Evolutionary conservation across 805 yeast species (phyloP).

Genomic region (Wickerhamomyces hampshirensis): DNA sequence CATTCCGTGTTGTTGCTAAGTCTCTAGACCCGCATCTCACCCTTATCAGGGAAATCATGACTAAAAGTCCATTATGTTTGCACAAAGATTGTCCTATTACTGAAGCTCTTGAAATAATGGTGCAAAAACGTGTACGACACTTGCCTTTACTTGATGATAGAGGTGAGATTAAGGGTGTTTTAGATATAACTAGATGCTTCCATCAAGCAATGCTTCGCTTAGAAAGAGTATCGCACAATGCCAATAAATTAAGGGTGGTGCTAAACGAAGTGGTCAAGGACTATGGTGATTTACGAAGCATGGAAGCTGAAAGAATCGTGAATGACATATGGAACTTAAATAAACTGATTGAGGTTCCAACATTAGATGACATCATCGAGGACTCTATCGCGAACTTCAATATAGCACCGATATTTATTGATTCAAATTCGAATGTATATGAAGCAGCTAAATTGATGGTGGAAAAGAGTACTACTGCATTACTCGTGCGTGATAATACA

Average conservation of each 20-base stretch:
- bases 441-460: conserved; percentile 37
- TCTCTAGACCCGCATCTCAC: conserved; percentile 26
- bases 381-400: not conserved
- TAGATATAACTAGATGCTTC: conserved; percentile 43
- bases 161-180: conserved; percentile 35
- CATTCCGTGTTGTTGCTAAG: conserved; percentile 35
- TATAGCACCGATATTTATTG: conserved; percentile 30
- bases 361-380: conserved; percentile 24
- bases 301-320: conserved; percentile 22
- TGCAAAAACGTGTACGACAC: conserved; percentile 36
- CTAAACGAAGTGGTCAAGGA: conserved; percentile 27
- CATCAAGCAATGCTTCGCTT: conserved; percentile 41
- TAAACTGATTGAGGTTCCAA: conserved; percentile 39
- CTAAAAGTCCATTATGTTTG: conserved; percentile 32
- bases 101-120: conserved; percentile 39
- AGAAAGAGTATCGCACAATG: conserved; percentile 36
- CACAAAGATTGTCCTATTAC: conserved; percentile 35
- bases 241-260: conserved; percentile 27
- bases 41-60: conserved; percentile 34
- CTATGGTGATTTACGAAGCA: conserved; percentile 21
- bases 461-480: conserved; percentile 35
- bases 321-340: conserved; percentile 34
- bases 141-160: conserved; percentile 35
- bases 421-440: conserved; percentile 31
- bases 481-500: conserved; percentile 33